Evolutionary conservation across 768 basidiomycete genomes (phyloP), one percentile per base, ranked within the genome.

Genomic region (Lentinula detonsa): DNA sequence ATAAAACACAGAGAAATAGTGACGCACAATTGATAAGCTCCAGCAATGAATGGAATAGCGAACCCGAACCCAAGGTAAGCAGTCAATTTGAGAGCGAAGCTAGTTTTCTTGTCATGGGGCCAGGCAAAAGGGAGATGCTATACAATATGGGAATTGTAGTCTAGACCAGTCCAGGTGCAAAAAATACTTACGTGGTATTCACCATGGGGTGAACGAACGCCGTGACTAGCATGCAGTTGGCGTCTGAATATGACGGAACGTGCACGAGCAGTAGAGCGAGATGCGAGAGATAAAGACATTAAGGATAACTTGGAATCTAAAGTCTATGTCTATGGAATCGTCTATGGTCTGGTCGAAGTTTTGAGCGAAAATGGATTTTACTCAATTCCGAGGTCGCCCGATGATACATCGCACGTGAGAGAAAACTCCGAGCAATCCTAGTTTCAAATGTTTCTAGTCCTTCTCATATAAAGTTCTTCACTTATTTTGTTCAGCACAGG

Each of bases 1-100:
- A 28, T 28, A 28, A 28, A 28, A 28, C 28, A 28, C 28, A 34
- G 18, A 10, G 28, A 35, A 64, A 56, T 6, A 31, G 35, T 62
- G 50, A 76, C 90, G 65, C 65, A 91, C 90, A 91, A 64, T 71
- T 90, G 88, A 68, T 79, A 83, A 42, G 68, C 71, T 4, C 82
- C 75, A 5, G 88, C 88, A 58, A 79, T 64, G 71, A 91, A 85
- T 31, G 90, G 90, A 63, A 91, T 82, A 60, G 80, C 71, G 71
- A 90, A 88, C 11, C 88, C 90, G 11, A 75, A 62, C 13, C 70
- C 52, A 59, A 91, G 76, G 72, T 76, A 84, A 5, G 69, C 57
- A 28, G 69, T 63, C 56, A 85, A 63, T 72, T 85, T 87, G 53
- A 73, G 51, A 4, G 70, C 85, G 60, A 71, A 40, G 48, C 66